Conservation (phyloP, 805 yeast species). For the Myxozyma mucilagina region DNA sequence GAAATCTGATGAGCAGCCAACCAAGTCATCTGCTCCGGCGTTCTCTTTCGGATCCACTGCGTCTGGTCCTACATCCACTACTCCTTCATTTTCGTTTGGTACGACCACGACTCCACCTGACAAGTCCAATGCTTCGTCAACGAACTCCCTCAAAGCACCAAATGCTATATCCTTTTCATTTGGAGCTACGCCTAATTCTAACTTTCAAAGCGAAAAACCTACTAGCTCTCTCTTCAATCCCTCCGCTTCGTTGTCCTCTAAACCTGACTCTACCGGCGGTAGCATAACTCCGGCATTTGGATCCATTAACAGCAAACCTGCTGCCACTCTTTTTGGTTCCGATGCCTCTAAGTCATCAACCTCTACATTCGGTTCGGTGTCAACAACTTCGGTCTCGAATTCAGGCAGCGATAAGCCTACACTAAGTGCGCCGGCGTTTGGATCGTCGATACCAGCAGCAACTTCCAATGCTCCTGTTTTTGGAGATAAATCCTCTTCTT, state of each 20-base stretch:
- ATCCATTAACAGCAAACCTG: background rate
- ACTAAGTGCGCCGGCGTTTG: slow-evolving; percentile 1
- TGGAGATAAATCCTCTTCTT: background rate
- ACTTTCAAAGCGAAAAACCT: slow-evolving; percentile 5
- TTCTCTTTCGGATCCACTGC: background rate
- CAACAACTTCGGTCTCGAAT: background rate
- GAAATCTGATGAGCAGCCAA: background rate
- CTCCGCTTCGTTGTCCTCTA: background rate
- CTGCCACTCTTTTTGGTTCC: background rate
- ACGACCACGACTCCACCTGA: background rate
- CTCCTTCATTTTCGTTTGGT: slow-evolving; percentile 16
- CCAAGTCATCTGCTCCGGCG: slow-evolving; percentile 8
- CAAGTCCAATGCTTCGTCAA: background rate
- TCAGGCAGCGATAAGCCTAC: background rate
- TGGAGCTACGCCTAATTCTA: background rate
- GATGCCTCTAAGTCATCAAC: background rate
- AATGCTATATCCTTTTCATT: background rate
- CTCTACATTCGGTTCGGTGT: background rate
- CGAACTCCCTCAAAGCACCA: too few relatives aligned
- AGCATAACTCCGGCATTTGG: background rate
- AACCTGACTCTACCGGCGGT: background rate
- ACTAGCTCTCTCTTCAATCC: background rate
- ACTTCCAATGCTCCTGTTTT: background rate
- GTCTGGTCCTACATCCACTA: background rate
- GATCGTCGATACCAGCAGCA: background rate